Conservation (phyloP, 2,329 filamentous ascomycete genomes). For the Trichoderma afroharzianum region DNA sequence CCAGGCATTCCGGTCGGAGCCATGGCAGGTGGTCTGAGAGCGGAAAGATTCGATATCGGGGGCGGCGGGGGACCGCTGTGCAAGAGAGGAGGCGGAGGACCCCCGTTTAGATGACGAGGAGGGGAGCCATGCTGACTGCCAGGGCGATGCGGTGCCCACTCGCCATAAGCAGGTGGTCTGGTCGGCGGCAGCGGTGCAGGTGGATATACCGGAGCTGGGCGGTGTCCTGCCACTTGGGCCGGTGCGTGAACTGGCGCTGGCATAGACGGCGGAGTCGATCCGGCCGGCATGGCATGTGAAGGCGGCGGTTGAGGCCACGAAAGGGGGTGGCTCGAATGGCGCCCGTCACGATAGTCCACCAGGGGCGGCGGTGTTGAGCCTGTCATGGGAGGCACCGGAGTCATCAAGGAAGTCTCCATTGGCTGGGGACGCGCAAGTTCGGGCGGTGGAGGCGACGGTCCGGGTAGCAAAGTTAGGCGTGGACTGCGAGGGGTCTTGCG, state of each 20-base stretch:
- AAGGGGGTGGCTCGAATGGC: constrained; percentile 21
- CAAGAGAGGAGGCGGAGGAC: constrained; percentile 33
- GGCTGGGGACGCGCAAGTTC: constrained; percentile 14
- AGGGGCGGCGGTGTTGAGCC: constrained; percentile 29
- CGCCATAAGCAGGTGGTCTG: constrained; percentile 31
- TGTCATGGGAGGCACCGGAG: constrained; percentile 25
- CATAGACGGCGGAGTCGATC: constrained; percentile 15
- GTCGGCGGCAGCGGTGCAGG: constrained; percentile 27
- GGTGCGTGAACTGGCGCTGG: constrained; percentile 20
- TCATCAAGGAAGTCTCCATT: constrained; percentile 20
- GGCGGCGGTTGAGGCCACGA: constrained; percentile 26
- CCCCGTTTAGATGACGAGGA: constrained; percentile 50
- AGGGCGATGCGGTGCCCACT: constrained; percentile 46
- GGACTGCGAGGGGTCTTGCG: constrained; percentile 37
- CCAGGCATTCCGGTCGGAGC: constrained; percentile 34
- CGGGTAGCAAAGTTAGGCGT: neutral
- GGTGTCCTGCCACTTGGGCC: constrained; percentile 28
- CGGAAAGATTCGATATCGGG: constrained; percentile 36
- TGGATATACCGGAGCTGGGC: constrained; percentile 27
- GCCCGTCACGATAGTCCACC: constrained; percentile 26
- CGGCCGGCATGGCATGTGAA: constrained; percentile 21
- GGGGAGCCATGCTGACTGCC: constrained; percentile 48
- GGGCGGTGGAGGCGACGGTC: constrained; percentile 10
- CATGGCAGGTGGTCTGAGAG: constrained; percentile 49
- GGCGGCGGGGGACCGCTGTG: constrained; percentile 27